Evolutionary conservation across 108 stramenopile species (phyloP).

Genomic region (Pseudonitzschia multiseries): DNA sequence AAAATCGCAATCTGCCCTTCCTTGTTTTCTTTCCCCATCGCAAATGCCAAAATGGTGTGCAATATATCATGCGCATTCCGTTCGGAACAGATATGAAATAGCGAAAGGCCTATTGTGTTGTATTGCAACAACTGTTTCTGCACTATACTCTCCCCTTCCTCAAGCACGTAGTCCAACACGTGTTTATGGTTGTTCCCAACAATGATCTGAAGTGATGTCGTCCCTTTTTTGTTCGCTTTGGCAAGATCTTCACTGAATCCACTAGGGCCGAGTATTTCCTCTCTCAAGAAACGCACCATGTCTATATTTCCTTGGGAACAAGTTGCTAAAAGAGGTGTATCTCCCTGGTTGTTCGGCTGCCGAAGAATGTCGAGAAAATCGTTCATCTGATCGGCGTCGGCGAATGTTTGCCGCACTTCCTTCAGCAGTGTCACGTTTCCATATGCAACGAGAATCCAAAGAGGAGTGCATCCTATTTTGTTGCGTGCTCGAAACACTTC

Average conservation of each 20-base stretch:
- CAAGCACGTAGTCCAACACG: constrained; percentile 3
- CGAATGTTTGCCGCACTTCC: neutral
- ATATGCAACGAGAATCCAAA: constrained; percentile 19
- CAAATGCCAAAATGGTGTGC: neutral
- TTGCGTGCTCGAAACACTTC: constrained; percentile 11
- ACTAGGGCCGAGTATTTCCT: neutral
- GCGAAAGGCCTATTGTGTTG: constrained; percentile 6
- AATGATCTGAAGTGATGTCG: constrained; percentile 14
- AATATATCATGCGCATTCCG: constrained; percentile 15
- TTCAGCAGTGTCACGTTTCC: constrained; percentile 13
- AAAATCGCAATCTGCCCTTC: neutral
- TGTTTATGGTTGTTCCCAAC: constrained; percentile 3
- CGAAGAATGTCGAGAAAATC: neutral
- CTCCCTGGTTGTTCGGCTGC: constrained; percentile 5
- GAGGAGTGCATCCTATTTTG: constrained; percentile 14
- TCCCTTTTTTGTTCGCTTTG: constrained; percentile 11
- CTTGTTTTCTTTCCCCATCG: neutral
- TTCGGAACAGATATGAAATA: constrained; percentile 22
- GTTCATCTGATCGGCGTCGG: neutral
- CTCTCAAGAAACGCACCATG: constrained; percentile 13
- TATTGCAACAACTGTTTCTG: constrained; percentile 2
- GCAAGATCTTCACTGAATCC: neutral
- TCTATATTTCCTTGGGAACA: constrained; percentile 15
- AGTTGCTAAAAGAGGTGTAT: constrained; percentile 19
- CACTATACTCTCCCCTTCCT: neutral